phyloP scores from a whole-genome alignment of 2,329 filamentous ascomycete species.

The Colletotrichum noveboracense region DNA sequence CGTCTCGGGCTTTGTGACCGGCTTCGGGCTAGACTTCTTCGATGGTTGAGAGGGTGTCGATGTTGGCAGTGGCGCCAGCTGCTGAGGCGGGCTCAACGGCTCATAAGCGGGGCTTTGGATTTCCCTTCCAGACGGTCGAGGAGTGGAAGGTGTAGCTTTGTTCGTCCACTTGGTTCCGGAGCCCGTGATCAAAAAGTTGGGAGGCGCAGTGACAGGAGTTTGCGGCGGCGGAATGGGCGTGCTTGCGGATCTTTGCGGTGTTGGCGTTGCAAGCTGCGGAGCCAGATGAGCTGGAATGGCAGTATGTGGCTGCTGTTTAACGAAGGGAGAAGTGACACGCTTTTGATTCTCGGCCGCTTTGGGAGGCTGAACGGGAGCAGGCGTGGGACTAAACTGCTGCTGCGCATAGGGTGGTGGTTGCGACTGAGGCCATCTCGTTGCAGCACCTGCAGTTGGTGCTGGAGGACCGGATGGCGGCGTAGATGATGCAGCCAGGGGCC shows the following conservation, averaged over 20 bases:
- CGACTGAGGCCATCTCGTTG: slow-evolving; percentile 38
- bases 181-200: slow-evolving; percentile 35
- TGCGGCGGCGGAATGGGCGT: slow-evolving; percentile 34
- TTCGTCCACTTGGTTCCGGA: slow-evolving; percentile 65
- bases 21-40: slow-evolving; percentile 41
- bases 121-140: slow-evolving; percentile 41
- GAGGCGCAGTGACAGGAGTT: slow-evolving; percentile 34
- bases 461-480: slow-evolving; percentile 9
- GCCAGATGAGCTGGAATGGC: slow-evolving; percentile 47
- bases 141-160: slow-evolving; percentile 63
- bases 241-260: slow-evolving; percentile 34
- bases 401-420: slow-evolving; percentile 31
- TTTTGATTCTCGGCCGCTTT: slow-evolving; percentile 28
- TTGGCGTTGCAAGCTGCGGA: slow-evolving; percentile 38
- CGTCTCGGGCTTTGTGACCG: slow-evolving; percentile 31
- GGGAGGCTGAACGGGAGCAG: slow-evolving; percentile 24
- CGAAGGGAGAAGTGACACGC: slow-evolving; percentile 34
- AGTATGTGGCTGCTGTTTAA: slow-evolving; percentile 36
- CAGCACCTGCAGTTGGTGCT: slow-evolving; percentile 24
- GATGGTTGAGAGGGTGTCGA: slow-evolving; percentile 33
- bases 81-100: slow-evolving; percentile 60
- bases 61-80: slow-evolving; percentile 40
- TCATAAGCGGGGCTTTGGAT: slow-evolving; percentile 61
- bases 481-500: slow-evolving; percentile 22
- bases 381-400: slow-evolving; percentile 25